These are phyloP conservation scores for Crepidotus variabilis DNA, from an alignment of 768 basidiomycete genomes.

Conservation along the genomic window DNA sequence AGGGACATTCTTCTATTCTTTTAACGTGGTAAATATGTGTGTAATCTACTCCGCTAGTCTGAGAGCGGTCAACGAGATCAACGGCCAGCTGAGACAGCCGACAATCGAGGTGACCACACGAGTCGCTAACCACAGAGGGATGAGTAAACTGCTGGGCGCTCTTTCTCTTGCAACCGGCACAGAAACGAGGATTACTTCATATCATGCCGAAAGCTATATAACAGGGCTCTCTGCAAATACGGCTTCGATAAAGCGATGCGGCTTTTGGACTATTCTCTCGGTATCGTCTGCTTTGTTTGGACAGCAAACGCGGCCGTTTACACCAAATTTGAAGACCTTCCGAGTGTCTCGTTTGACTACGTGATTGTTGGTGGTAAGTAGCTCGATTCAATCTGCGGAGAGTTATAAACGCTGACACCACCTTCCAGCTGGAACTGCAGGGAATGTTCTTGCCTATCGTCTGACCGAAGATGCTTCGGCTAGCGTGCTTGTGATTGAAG, in stretches of 20 bases:
- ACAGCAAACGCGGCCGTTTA: not conserved
- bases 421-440: constrained; percentile 42
- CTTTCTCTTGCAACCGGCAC: too few species aligned
- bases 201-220: too few species aligned
- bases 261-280: not conserved
- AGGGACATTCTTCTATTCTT: too few species aligned
- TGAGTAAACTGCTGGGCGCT: too few species aligned
- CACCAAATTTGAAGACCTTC: constrained; percentile 6
- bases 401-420: not conserved
- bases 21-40: too few species aligned
- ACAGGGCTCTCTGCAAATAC: too few species aligned
- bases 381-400: not conserved
- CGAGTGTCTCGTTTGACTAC: constrained; percentile 11
- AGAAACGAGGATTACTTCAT: too few species aligned
- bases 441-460: constrained; percentile 51
- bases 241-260: not conserved
- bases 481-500: constrained; percentile 50
- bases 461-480: constrained; percentile 38
- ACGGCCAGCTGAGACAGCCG: too few species aligned
- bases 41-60: too few species aligned
- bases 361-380: constrained; percentile 15
- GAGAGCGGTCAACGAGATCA: too few species aligned
- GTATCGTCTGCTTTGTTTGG: not conserved
- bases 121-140: too few species aligned
- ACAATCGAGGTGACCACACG: too few species aligned